Percentiles rank a stretch among this genome's conserved stretches.
phyloP scores from a whole-genome alignment of 2,329 filamentous ascomycete species.

The Pezicula carpinea region DNA sequence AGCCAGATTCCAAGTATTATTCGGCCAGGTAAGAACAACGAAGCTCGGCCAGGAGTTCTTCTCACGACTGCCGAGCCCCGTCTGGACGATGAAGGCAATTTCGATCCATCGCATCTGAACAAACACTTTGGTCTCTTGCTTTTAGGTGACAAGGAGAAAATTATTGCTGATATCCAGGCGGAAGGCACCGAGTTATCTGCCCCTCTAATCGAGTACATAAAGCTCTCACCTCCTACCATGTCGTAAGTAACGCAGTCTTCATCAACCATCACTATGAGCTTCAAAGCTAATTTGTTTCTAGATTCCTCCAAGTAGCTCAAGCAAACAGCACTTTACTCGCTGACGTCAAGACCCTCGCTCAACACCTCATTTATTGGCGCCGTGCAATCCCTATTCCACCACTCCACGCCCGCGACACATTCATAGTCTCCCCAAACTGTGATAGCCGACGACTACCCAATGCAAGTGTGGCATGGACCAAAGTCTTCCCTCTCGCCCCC shows the following conservation, averaged over 20 bases:
- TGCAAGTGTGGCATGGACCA: slow-evolving; percentile 68
- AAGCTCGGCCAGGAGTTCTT: slow-evolving; percentile 72
- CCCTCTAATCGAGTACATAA: slow-evolving; percentile 76
- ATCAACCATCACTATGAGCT: no score
- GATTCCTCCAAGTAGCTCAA: slow-evolving; percentile 64
- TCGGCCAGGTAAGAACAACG: slow-evolving; percentile 64
- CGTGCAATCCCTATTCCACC: slow-evolving; percentile 88
- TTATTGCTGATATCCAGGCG: slow-evolving; percentile 68
- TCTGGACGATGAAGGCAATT: slow-evolving; percentile 60
- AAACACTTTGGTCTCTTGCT: slow-evolving; percentile 85
- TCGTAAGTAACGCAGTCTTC: slow-evolving; percentile 38
- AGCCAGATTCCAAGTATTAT: slow-evolving; percentile 29
- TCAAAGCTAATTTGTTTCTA: slow-evolving; percentile 15
- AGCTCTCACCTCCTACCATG: slow-evolving; percentile 64
- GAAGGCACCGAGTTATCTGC: slow-evolving; percentile 72
- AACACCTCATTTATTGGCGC: slow-evolving; percentile 94
- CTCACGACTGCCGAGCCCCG: slow-evolving; percentile 81
- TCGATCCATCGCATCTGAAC: slow-evolving; percentile 66
- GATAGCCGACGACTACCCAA: slow-evolving; percentile 66
- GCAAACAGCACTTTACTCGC: slow-evolving; percentile 68
- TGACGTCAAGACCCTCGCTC: slow-evolving; percentile 82
- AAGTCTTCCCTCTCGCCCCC: slow-evolving; percentile 77
- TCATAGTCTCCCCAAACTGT: slow-evolving; percentile 87
- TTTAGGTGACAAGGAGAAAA: slow-evolving; percentile 73
- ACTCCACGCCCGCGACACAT: slow-evolving; percentile 82